Percentiles rank a stretch among this genome's conserved stretches.
These are phyloP conservation scores for Eimeria nieschulzi DNA, from an alignment of 169 alveolate species.

Conservation along the genomic window DNA sequence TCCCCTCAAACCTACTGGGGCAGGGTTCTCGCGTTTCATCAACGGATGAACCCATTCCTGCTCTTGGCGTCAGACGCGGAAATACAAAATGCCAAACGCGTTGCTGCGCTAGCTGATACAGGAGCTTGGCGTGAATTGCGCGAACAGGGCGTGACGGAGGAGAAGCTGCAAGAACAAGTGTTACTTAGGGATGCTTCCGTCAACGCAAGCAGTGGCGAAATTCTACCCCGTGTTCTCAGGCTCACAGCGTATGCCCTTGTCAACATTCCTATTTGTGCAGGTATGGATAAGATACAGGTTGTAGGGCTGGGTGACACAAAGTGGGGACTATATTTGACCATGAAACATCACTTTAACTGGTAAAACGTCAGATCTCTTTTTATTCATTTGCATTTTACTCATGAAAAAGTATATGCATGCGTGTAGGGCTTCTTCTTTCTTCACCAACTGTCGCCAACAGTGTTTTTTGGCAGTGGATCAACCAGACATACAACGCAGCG, in stretches of 20 bases:
- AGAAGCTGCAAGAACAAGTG: not conserved
- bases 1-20: slow-evolving; percentile 59
- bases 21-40: slow-evolving; percentile 38
- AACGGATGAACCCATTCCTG: slow-evolving; percentile 49
- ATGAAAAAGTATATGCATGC: too few species aligned
- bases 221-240: slow-evolving; percentile 33
- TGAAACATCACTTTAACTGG: too few species aligned
- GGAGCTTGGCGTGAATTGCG: slow-evolving; percentile 32
- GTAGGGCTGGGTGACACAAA: too few species aligned
- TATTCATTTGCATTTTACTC: too few species aligned
- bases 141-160: not conserved
- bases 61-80: slow-evolving; percentile 23
- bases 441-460: slow-evolving; percentile 53
- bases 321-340: too few species aligned
- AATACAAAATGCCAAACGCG: not conserved
- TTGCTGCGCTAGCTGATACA: not conserved
- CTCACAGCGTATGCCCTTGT: slow-evolving; percentile 72
- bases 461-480: slow-evolving; percentile 76
- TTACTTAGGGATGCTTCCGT: slow-evolving; percentile 28
- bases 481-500: slow-evolving; percentile 74
- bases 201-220: slow-evolving; percentile 43
- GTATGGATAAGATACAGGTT: not conserved
- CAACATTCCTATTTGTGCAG: slow-evolving; percentile 72
- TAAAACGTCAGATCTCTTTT: too few species aligned
- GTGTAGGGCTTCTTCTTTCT: slow-evolving; percentile 44